phyloP scores from a whole-genome alignment of 345 rosid genomes.

The Cardamine occulta region DNA sequence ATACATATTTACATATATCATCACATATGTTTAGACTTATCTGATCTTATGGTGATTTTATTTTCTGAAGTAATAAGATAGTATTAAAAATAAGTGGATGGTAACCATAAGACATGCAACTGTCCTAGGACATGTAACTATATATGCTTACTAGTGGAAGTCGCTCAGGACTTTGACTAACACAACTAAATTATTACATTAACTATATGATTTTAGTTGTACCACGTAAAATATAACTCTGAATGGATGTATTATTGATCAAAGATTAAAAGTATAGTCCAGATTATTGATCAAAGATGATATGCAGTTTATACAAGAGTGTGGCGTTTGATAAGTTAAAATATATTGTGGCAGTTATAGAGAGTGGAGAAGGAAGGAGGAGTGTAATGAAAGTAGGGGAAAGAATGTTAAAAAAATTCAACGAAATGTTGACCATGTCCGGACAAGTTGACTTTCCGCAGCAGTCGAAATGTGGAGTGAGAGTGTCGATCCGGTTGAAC shows the following conservation, averaged over 20 bases:
- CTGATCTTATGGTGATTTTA: neutral
- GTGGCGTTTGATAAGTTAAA: neutral
- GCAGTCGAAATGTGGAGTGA: slow-evolving; percentile 56
- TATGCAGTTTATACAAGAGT: neutral
- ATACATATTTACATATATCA: neutral
- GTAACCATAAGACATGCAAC: neutral
- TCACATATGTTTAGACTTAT: neutral
- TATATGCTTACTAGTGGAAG: too few species aligned
- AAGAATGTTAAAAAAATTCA: slow-evolving; percentile 68
- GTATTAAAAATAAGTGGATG: too few species aligned
- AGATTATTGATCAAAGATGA: neutral
- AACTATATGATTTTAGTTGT: neutral
- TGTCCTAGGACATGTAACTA: too few species aligned
- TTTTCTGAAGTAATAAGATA: neutral
- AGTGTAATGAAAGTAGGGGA: slow-evolving; percentile 61
- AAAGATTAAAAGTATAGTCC: too few species aligned
- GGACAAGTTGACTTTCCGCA: slow-evolving; percentile 56
- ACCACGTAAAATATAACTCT: neutral
- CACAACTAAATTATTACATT: neutral
- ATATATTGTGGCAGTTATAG: slow-evolving; percentile 36
- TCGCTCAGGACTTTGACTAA: too few species aligned
- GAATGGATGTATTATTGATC: neutral
- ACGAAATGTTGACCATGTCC: slow-evolving; percentile 56
- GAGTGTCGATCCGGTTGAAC: slow-evolving; percentile 54
- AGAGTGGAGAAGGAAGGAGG: slow-evolving; percentile 45